Percentiles rank a stretch among this genome's conserved stretches.
Evolutionary conservation across 2,329 filamentous ascomycete genomes (phyloP).

Genomic region (Fusarium aywerte): DNA sequence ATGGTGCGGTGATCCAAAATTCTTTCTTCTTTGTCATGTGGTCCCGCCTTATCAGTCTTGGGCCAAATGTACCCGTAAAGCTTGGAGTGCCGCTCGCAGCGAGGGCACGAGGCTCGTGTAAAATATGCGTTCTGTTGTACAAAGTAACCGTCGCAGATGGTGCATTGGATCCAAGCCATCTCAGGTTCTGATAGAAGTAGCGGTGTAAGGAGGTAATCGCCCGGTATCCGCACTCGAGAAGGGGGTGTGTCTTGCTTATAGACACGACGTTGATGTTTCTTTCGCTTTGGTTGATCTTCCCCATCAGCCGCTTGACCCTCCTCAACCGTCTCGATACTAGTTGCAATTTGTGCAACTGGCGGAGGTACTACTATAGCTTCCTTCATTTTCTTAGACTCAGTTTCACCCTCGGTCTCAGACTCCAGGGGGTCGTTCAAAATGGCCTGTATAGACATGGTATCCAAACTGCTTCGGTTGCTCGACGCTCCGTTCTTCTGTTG

Average conservation of each 20-base stretch:
- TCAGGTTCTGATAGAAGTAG: slow-evolving; percentile 77
- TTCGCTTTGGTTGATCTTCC: slow-evolving; percentile 43
- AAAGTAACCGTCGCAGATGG: slow-evolving; percentile 82
- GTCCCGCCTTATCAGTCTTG: slow-evolving; percentile 86
- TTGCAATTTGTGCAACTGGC: slow-evolving; percentile 33
- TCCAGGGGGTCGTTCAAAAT: slow-evolving; percentile 48
- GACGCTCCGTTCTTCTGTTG: slow-evolving; percentile 25
- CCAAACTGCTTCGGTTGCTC: slow-evolving; percentile 29
- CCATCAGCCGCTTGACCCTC: slow-evolving; percentile 34
- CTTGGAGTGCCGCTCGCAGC: slow-evolving; percentile 95
- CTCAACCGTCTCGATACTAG: slow-evolving; percentile 42
- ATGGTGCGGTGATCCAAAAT: slow-evolving; percentile 88
- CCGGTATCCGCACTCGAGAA: slow-evolving; percentile 64
- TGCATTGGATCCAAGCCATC: slow-evolving; percentile 90
- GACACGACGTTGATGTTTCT: slow-evolving; percentile 51
- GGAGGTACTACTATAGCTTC: slow-evolving; percentile 14
- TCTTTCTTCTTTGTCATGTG: slow-evolving; percentile 75
- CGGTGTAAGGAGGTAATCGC: slow-evolving; percentile 85
- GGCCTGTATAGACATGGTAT: slow-evolving; percentile 50
- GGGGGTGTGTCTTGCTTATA: slow-evolving; percentile 52
- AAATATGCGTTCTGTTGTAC: slow-evolving; percentile 90
- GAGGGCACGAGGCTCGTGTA: slow-evolving; percentile 85
- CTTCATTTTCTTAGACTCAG: slow-evolving; percentile 29
- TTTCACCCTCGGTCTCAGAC: slow-evolving; percentile 28
- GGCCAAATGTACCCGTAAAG: slow-evolving; percentile 96